These are phyloP conservation scores for Globisporangium emineosum DNA, from an alignment of 352 stramenopile genomes.

Conservation along the genomic window DNA sequence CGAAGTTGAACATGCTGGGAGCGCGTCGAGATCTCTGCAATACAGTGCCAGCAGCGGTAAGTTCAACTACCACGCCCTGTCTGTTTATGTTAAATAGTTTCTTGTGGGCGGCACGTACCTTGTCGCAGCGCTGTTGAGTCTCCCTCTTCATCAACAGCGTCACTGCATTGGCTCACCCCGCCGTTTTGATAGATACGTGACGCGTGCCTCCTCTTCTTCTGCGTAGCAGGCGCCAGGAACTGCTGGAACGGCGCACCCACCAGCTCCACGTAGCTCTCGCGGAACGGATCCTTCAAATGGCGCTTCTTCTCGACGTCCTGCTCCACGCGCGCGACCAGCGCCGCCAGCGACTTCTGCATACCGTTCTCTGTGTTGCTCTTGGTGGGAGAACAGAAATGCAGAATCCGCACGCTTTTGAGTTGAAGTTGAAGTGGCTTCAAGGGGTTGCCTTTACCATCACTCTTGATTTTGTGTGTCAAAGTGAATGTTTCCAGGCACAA, in stretches of 20 bases:
- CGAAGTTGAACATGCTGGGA: slow-evolving; percentile 14
- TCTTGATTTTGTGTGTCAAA: too few species aligned
- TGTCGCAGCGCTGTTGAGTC: background rate
- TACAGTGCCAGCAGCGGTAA: background rate
- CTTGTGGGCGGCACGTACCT: background rate
- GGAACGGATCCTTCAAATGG: slow-evolving; percentile 35
- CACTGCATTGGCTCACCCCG: background rate
- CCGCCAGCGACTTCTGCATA: slow-evolving; percentile 1
- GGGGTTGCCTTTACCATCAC: too few species aligned
- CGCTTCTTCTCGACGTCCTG: slow-evolving; percentile 38
- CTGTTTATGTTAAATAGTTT: too few species aligned
- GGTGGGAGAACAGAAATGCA: background rate
- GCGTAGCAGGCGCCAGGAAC: background rate
- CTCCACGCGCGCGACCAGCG: slow-evolving; percentile 20
- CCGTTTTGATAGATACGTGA: background rate
- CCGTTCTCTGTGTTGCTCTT: background rate
- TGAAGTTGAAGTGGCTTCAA: slow-evolving; percentile 7
- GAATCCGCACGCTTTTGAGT: background rate
- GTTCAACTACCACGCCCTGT: background rate
- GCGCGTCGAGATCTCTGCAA: slow-evolving; percentile 11
- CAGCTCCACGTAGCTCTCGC: slow-evolving; percentile 29
- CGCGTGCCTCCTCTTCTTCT: slow-evolving; percentile 1
- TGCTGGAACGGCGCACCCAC: slow-evolving; percentile 26
- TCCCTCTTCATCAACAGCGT: background rate
- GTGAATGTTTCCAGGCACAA: too few species aligned